These are phyloP conservation scores for Leucosporidium scottii DNA, from an alignment of 768 basidiomycete species.

Conservation along the genomic window DNA sequence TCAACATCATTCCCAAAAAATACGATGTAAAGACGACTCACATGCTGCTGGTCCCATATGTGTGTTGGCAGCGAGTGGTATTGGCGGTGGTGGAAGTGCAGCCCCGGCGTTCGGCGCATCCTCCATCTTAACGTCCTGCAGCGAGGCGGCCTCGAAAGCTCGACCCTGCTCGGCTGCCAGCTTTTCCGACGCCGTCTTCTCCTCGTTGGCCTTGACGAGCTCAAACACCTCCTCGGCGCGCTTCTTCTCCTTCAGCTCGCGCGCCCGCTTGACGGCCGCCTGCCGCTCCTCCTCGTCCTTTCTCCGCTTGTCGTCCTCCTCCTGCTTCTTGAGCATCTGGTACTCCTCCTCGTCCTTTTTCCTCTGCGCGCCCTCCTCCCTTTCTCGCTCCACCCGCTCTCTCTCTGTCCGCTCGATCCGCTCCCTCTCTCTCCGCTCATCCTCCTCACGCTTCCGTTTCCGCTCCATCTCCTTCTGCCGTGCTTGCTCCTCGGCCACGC, in stretches of 20 bases:
- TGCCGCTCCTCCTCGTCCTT: conserved; percentile 34
- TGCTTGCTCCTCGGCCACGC: conserved; percentile 1
- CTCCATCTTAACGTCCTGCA: background rate
- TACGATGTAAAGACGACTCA: too few relatives aligned
- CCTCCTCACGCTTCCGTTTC: background rate
- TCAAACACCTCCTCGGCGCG: conserved; percentile 12
- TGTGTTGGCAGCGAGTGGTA: background rate
- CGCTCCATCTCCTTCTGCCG: conserved; percentile 49
- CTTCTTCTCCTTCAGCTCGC: conserved; percentile 15
- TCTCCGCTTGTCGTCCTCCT: background rate
- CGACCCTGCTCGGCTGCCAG: background rate
- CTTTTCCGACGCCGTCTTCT: too few relatives aligned
- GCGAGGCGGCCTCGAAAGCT: background rate
- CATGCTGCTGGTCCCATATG: too few relatives aligned
- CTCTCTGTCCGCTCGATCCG: background rate
- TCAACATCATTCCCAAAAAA: too few relatives aligned
- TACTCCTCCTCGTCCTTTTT: background rate
- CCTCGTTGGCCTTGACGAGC: conserved; percentile 1
- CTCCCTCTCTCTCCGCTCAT: background rate
- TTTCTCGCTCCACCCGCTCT: background rate
- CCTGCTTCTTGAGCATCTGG: conserved; percentile 41
- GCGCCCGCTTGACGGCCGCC: conserved; percentile 39
- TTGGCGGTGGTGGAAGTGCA: background rate
- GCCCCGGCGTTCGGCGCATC: background rate
- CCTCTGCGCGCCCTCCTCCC: conserved; percentile 3